A percentile compares a stretch with the other conserved stretches of the same genome.
phyloP scores from a whole-genome alignment of 306 rosid genomes.

The Echinosophora koreensis region DNA sequence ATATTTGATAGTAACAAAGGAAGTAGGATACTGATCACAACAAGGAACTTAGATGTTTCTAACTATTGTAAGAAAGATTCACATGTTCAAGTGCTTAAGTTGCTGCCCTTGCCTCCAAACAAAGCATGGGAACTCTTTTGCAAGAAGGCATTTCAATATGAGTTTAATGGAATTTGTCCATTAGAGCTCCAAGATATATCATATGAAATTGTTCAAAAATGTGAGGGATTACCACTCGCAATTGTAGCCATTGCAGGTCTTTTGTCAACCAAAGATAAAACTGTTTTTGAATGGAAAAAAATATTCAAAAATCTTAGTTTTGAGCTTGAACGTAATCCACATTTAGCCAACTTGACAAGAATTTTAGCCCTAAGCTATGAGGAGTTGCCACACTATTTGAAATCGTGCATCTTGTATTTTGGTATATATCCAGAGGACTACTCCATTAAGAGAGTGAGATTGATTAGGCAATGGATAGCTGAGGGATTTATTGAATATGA shows the following conservation, averaged over 20 bases:
- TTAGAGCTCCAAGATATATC: background rate
- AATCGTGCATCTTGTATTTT: slow-evolving; percentile 33
- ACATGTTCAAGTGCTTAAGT: background rate
- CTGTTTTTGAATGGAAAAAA: background rate
- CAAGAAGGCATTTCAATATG: slow-evolving; percentile 9
- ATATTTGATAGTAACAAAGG: background rate
- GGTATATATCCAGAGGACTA: slow-evolving; percentile 38
- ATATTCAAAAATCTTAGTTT: background rate
- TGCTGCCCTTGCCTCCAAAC: background rate
- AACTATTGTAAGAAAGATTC: slow-evolving; percentile 27
- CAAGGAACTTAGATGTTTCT: slow-evolving; percentile 24
- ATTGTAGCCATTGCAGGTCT: slow-evolving; percentile 37
- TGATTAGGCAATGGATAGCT: slow-evolving; percentile 34
- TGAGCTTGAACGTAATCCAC: background rate
- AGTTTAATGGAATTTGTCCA: background rate
- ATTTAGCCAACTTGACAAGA: background rate
- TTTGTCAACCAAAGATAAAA: slow-evolving; percentile 1
- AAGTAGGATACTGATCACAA: slow-evolving; percentile 19
- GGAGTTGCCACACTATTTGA: slow-evolving; percentile 18
- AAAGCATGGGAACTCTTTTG: slow-evolving; percentile 38
- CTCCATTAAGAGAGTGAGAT: background rate
- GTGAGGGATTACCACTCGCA: slow-evolving; percentile 12
- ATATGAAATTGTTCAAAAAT: slow-evolving; percentile 1
- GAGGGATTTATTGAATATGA: slow-evolving; percentile 12
- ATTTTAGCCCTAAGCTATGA: slow-evolving; percentile 39